Evolutionary conservation across 345 rosid species (phyloP), one percentile per base, ranked within the genome.

Genomic region (Melaleuca alternifolia): DNA sequence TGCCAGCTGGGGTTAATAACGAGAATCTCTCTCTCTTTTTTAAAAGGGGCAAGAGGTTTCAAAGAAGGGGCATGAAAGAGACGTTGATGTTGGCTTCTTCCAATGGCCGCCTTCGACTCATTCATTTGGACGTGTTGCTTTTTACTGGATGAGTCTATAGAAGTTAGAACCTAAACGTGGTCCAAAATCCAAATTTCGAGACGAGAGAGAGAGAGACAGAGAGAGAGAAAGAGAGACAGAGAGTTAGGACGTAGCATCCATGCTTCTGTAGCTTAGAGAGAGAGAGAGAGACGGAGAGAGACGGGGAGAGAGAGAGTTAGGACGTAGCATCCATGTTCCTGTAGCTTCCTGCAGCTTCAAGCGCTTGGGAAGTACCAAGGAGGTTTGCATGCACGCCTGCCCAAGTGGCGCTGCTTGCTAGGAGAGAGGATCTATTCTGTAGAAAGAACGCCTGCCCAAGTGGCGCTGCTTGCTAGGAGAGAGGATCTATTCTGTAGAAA

Each of bases 41-140:
- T 65, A 88, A 87, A 71, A 87, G 46, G 65, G 86, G 86, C 44
- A 75, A 56, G 30, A 46, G 54, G 18, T 16, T 52, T 52, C 18
- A 52, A 52, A 15, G 0, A 5, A 15, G 54, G 54, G 54, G 54
- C 13, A 52, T 52, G 54, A 52, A 52, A 11, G 54, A 52, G 54
- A 52, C 16, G 18, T n/a, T n/a, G 46, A 13, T 50, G 5, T 57
- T 3, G 84, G 50, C 41, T 44, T 50, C 12, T 37, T 82, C 81
- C 84, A 37, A 79, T 88, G 91, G 92, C 90, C 89, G 89, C 91
- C 91, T 84, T 89, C 46, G 71, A 83, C 83, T 85, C 82, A 33
- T 84, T 89, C 51, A 26, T 28, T 62, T 18, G 23, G 44, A 30
- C 44, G 77, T 1, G 44, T 7, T 30, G 77, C 44, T 30, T 1